phyloP scores from a whole-genome alignment of 768 basidiomycete species.

The Naematelia encephala region DNA sequence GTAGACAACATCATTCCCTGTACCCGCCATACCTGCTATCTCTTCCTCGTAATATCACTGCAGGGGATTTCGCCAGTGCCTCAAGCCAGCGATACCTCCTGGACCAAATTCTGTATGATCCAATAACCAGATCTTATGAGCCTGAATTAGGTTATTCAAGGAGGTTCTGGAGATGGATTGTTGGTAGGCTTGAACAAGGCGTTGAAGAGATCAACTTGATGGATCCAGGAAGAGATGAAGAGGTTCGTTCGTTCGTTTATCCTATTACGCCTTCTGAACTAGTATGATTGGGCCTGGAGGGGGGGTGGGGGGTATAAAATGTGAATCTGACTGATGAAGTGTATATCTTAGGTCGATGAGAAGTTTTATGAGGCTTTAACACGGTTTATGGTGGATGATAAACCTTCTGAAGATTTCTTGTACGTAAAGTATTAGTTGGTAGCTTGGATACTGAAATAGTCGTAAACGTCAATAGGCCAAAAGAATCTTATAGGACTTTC shows the following conservation, averaged over 20 bases:
- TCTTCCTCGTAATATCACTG: slow-evolving; percentile 7
- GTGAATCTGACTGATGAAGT: too few relatives aligned
- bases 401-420: not conserved
- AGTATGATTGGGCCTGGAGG: too few relatives aligned
- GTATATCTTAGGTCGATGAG: slow-evolving; percentile 39
- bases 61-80: not conserved
- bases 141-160: slow-evolving; percentile 24
- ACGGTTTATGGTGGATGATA: slow-evolving; percentile 32
- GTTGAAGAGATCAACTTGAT: not conserved
- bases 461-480: too few relatives aligned
- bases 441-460: slow-evolving; percentile 6
- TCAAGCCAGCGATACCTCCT: slow-evolving; percentile 18
- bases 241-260: slow-evolving; percentile 3
- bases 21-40: slow-evolving; percentile 29
- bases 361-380: slow-evolving; percentile 37
- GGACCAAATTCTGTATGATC: slow-evolving; percentile 19
- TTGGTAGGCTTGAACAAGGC: slow-evolving; percentile 5
- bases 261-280: not conserved
- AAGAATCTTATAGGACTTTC: slow-evolving; percentile 43
- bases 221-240: slow-evolving; percentile 14
- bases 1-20: slow-evolving; percentile 35
- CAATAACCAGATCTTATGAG: slow-evolving; percentile 7
- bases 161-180: slow-evolving; percentile 3
- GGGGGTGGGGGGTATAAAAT: too few relatives aligned
- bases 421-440: not conserved